Base-by-base conservation (phyloP, 768 basidiomycete genomes). In the Termitomyces heimii region DNA sequence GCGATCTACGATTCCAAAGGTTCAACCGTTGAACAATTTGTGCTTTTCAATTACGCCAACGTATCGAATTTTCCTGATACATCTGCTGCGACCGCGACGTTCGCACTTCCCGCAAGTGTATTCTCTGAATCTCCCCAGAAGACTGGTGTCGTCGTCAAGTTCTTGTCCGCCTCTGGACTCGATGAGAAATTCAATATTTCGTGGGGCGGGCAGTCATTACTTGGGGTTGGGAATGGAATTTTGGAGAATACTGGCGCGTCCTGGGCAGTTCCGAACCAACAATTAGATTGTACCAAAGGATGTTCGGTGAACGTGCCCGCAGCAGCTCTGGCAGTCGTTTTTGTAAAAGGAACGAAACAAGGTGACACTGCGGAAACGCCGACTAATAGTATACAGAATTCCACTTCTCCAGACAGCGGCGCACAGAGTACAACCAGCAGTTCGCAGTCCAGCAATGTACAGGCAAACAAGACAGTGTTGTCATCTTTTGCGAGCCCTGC, bases 151-250 rank as follows among this genome's bases (percentile, higher is more conserved):
- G 67, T 67, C 22, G 75, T 81, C 18, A 79, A 79, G 60, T 83
- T 75, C 62, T 70, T 82, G 18, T 63, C 71, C 3, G 83, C 82
- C 2, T 66, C 76, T 5, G 75, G 70, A 53, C 72, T 80, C 12
- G 65, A 67, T 14, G 83, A 85, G 68, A 75, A 76, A 60, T 75
- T 70, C 57, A 72, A 81, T 46, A 84, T 87, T 66, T 75, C 77
- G 5, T 87, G 84, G 84, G 83, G 82, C 20, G 81, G 80, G 13
- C 73, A 82, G 64, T 79, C 80, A 0, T 75, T 75, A 60, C 66
- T 69, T 4, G 73, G 73, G 13, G 73, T 73, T 2, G 74, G 70
- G 1, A 73, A 79, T 65, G 78, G 77, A 29, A 68, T 59, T 34
- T 62, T 74, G 28, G 63, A 74, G 55, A 53, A 69, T 22, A 54